Conservation (phyloP, 148 eudicot species). For the Nyssa sinensis region DNA sequence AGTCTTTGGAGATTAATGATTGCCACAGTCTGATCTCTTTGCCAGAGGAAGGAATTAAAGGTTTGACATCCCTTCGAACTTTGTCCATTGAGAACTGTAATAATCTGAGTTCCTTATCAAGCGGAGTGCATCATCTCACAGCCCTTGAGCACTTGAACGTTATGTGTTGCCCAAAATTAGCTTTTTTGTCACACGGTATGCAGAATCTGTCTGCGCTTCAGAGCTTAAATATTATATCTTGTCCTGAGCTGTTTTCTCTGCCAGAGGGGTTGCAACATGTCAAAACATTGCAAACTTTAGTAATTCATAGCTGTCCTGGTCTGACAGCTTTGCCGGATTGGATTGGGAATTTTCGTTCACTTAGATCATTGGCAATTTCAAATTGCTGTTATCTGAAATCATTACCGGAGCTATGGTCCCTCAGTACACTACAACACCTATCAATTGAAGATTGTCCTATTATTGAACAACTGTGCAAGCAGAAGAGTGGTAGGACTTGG, state of each 20-base stretch:
- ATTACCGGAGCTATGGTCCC: too few relatives aligned
- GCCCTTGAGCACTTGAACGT: conserved; percentile 11
- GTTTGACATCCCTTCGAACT: conserved; percentile 5
- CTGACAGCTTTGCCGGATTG: too few relatives aligned
- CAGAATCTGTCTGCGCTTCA: conserved; percentile 8
- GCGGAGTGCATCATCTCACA: conserved; percentile 5
- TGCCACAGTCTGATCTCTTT: neutral
- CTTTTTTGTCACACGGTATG: neutral
- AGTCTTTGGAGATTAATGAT: conserved; percentile 13
- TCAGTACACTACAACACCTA: neutral
- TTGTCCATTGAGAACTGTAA: conserved; percentile 20
- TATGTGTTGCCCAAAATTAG: conserved; percentile 16
- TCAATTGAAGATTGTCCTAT: conserved; percentile 17
- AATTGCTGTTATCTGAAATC: too few relatives aligned
- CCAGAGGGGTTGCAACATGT: conserved; percentile 15
- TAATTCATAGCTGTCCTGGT: too few relatives aligned
- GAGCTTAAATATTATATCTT: conserved; percentile 8
- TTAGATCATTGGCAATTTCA: too few relatives aligned
- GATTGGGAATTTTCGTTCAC: too few relatives aligned
- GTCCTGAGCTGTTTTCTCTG: conserved; percentile 3
- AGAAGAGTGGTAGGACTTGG: conserved; percentile 15
- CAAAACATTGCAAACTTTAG: neutral
- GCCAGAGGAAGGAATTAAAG: neutral
- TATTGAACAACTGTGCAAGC: conserved; percentile 6
- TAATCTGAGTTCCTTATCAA: neutral